These are phyloP conservation scores for Pyropia yezoensis DNA, from an alignment of 23 red algal genomes.

Conservation along the genomic window DNA sequence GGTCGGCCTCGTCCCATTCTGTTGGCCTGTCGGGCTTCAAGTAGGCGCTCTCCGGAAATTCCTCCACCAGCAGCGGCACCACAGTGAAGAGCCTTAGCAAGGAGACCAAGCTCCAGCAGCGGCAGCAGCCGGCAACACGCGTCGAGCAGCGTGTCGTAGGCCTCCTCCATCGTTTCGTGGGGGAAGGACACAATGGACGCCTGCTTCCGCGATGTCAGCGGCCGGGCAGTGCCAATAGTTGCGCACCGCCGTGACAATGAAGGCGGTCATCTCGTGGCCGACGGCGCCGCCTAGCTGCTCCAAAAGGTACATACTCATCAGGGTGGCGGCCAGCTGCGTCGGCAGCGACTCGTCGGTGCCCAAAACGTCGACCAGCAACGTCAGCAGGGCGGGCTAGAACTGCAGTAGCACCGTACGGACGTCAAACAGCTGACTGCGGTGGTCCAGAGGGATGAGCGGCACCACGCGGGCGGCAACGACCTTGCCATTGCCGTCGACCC, in stretches of 20 bases:
- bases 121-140: constrained; percentile 61
- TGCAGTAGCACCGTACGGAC: constrained; percentile 43
- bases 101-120: constrained; percentile 38
- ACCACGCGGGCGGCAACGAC: no score
- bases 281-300: constrained; percentile 67
- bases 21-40: constrained; percentile 16
- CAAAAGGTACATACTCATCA: constrained; percentile 45
- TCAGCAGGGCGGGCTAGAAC: constrained; percentile 24
- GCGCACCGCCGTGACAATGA: constrained; percentile 37
- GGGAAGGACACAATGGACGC: constrained; percentile 38
- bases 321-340: constrained; percentile 30
- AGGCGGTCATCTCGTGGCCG: constrained; percentile 24
- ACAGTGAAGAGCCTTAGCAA: constrained; percentile 51
- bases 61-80: constrained; percentile 49
- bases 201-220: constrained; percentile 37
- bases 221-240: constrained; percentile 20
- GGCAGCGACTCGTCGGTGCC: constrained; percentile 17
- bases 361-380: constrained; percentile 35
- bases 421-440: constrained; percentile 35
- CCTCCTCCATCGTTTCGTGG: constrained; percentile 68
- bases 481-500: no score
- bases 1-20: constrained; percentile 33
- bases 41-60: constrained; percentile 46
- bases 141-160: constrained; percentile 54
- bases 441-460: not conserved